Evolutionary conservation across 345 rosid species (phyloP).

Genomic region (Eucalyptus sideroxylon): DNA sequence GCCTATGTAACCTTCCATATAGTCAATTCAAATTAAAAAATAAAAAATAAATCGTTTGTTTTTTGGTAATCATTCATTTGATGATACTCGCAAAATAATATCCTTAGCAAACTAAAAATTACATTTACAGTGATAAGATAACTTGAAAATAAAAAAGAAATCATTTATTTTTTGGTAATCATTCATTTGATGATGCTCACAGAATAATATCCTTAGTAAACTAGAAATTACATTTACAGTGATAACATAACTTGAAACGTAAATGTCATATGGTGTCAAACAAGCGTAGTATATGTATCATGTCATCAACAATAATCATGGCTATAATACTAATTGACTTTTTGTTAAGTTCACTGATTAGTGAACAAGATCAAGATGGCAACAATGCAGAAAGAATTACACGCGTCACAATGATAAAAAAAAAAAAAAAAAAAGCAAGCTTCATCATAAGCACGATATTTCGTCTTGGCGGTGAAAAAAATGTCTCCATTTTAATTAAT

Average conservation of each 20-base stretch:
- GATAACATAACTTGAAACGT: not conserved
- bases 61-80: not conserved
- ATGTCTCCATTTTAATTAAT: not conserved
- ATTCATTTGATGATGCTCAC: not conserved
- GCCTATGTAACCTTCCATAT: not conserved
- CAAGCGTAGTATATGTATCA: accelerated
- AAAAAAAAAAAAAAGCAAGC: too few species aligned
- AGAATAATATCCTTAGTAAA: not conserved
- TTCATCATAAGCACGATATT: not conserved
- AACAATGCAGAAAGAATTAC: accelerated
- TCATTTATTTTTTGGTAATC: not conserved
- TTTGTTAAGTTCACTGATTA: too few species aligned
- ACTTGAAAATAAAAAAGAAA: not conserved
- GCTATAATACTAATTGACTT: too few species aligned
- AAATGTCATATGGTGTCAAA: not conserved
- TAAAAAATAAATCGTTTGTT: not conserved
- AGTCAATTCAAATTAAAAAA: not conserved
- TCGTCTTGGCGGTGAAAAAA: accelerated
- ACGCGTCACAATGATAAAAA: accelerated
- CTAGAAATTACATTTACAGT: not conserved
- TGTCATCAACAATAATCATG: not conserved
- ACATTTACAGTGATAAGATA: not conserved
- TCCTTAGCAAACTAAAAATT: not conserved
- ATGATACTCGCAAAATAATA: not conserved
- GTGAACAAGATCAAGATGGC: too few species aligned